Evolutionary conservation across 495 filamentous ascomycete species (phyloP).

Genomic region (Astrothelium macrocarpum): DNA sequence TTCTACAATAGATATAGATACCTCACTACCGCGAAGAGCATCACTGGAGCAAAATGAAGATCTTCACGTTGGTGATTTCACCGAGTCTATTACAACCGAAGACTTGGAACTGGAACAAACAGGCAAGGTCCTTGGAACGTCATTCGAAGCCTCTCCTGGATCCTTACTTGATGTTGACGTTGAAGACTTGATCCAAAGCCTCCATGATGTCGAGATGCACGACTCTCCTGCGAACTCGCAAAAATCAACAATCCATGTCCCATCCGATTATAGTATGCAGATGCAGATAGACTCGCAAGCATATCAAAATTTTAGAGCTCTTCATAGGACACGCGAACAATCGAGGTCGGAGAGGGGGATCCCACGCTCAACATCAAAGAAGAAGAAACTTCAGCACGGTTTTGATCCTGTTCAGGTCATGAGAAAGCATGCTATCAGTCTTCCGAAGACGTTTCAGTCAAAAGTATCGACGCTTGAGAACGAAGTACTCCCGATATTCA

Average conservation of each 20-base stretch:
- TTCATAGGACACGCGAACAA: background rate
- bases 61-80: background rate
- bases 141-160: conserved; percentile 4
- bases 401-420: conserved; percentile 26
- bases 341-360: conserved; percentile 15
- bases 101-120: background rate
- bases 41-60: background rate
- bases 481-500: conserved; percentile 25
- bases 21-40: background rate
- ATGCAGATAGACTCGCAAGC: conserved; percentile 17
- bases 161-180: conserved; percentile 7
- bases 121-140: background rate
- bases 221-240: background rate
- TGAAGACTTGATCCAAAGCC: conserved; percentile 1
- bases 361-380: conserved; percentile 12
- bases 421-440: conserved; percentile 23
- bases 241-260: background rate
- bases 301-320: background rate
- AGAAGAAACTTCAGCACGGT: conserved; percentile 19
- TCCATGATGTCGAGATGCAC: background rate
- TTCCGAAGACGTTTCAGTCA: conserved; percentile 8
- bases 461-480: conserved; percentile 20
- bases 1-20: background rate
- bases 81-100: background rate
- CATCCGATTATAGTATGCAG: conserved; percentile 21